Evolutionary conservation across 192 early-diverging fungal genomes (phyloP).

Genomic region (Dimargaris verticillata): DNA sequence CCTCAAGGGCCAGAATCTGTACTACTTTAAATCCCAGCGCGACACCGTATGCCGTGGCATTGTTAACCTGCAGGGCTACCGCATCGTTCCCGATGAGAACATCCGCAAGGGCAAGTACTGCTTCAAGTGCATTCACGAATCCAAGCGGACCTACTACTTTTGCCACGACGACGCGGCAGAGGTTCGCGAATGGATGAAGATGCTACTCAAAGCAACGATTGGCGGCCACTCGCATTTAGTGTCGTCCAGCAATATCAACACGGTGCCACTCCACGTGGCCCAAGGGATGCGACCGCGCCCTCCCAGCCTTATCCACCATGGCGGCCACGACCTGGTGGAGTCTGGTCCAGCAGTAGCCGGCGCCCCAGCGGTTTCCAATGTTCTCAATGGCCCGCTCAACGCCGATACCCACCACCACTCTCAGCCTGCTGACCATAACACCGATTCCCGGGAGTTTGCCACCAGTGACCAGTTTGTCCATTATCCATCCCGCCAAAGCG

Average conservation of each 20-base stretch:
- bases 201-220: slow-evolving; percentile 48
- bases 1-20: slow-evolving; percentile 35
- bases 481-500: neutral
- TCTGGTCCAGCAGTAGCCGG: neutral
- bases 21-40: slow-evolving; percentile 39
- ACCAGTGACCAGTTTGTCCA: too few relatives aligned
- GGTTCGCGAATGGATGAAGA: slow-evolving; percentile 37
- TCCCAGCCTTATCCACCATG: slow-evolving; percentile 11
- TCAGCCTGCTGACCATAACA: neutral
- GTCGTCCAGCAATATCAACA: slow-evolving; percentile 39
- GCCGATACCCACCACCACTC: neutral
- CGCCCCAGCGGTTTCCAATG: neutral
- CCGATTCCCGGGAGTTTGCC: neutral
- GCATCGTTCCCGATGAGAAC: slow-evolving; percentile 40
- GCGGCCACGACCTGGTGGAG: neutral
- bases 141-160: slow-evolving; percentile 38
- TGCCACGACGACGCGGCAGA: slow-evolving; percentile 33
- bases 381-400: neutral
- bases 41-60: slow-evolving; percentile 22
- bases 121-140: slow-evolving; percentile 41
- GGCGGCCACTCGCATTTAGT: slow-evolving; percentile 29
- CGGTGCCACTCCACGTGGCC: slow-evolving; percentile 35
- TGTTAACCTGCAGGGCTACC: slow-evolving; percentile 40
- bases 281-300: slow-evolving; percentile 36
- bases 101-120: slow-evolving; percentile 40